Evolutionary conservation across 768 basidiomycete genomes (phyloP), one percentile per base, ranked within the genome.

Genomic region (Collybiopsis luxurians): DNA sequence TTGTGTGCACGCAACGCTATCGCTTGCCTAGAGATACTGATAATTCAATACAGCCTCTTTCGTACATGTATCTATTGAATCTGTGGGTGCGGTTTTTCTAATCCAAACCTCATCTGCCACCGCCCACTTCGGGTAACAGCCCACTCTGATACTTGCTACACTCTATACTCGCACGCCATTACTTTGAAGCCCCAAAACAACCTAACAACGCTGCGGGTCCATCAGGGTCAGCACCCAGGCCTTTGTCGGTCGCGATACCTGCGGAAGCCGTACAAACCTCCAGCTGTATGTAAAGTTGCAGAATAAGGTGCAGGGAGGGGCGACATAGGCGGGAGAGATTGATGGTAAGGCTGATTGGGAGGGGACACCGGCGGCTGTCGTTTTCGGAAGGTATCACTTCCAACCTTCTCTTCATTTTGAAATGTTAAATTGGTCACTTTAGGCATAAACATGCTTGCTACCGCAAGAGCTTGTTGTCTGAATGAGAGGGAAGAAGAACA

Each of bases 1-100:
- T 30, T 12, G n/a, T n/a, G n/a, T n/a, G n/a, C n/a, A n/a, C n/a
- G n/a, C n/a, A n/a, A n/a, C n/a, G n/a, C n/a, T n/a, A n/a, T n/a
- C n/a, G n/a, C n/a, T n/a, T n/a, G n/a, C 55, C 26, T 64, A 93
- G 91, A 53, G 89, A 89, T 63, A 92, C 92, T 68, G n/a, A n/a
- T n/a, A n/a, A 86, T 94, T 38, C 87, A 86, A 38, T 94, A 85
- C 57, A 90, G 93, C 69, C 80, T 94, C 26, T 75, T 94, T 36
- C 81, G 86, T 50, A 92, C 90, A 0, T 92, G 92, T 4, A 90
- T 90, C 84, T 67, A 79, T 94, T 28, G 90, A 91, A 53, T 79
- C 84, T 9, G 91, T 92, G 67, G 58, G 86, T 76, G 19, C 26
- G 11, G 13, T n/a, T n/a, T n/a, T n/a, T n/a, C n/a, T n/a, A n/a